A percentile compares a stretch with the other conserved stretches of the same genome.
Conservation (phyloP, 495 filamentous ascomycete species). For the Xylaria longipes region DNA sequence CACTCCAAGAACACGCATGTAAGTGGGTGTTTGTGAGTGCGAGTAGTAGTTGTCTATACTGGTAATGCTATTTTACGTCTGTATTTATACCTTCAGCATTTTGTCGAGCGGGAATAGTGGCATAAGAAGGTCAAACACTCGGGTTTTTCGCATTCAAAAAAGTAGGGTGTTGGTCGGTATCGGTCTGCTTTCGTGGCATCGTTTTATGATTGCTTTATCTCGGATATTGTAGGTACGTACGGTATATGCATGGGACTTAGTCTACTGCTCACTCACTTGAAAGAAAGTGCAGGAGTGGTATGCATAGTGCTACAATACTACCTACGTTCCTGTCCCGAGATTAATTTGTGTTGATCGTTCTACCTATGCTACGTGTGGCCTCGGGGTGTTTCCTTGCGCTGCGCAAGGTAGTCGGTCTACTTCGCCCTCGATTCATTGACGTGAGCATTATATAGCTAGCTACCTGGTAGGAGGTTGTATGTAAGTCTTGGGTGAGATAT, state of each 20-base stretch:
- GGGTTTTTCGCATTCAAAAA: constrained; percentile 19
- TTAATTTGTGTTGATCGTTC: background rate
- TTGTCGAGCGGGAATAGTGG: constrained; percentile 13
- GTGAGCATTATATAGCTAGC: too few species aligned
- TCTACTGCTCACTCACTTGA: background rate
- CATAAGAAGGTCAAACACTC: background rate
- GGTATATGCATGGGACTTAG: background rate
- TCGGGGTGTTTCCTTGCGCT: too few species aligned
- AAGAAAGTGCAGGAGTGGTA: background rate
- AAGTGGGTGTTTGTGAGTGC: background rate
- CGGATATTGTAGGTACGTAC: background rate
- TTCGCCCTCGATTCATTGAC: too few species aligned
- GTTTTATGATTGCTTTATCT: background rate
- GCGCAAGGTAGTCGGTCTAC: too few species aligned
- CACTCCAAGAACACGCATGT: background rate
- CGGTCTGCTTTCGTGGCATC: background rate
- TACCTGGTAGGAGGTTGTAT: too few species aligned
- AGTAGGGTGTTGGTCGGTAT: constrained; percentile 16
- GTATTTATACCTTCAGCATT: constrained; percentile 22
- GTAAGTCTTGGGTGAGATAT: background rate
- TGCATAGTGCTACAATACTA: background rate
- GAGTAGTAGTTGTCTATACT: background rate
- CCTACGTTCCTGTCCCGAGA: background rate
- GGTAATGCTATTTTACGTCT: background rate
- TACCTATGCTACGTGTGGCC: too few species aligned